Evolutionary conservation across 2,329 filamentous ascomycete species (phyloP).

Genomic region (Exserohilum rostratum): DNA sequence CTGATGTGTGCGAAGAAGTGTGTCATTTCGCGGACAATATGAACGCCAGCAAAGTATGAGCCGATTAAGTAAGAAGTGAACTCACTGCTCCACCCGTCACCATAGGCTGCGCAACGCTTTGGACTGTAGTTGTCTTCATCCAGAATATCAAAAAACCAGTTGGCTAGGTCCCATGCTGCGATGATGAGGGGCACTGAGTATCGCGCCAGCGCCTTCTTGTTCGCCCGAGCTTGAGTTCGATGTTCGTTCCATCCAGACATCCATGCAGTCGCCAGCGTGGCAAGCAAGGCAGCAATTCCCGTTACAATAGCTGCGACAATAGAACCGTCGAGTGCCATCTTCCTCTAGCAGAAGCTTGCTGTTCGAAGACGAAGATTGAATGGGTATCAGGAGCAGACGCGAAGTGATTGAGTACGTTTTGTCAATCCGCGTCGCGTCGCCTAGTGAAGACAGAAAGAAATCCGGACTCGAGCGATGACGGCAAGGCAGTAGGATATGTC

Average conservation of each 20-base stretch:
- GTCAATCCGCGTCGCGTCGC: no score
- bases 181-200: slow-evolving; percentile 10
- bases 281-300: slow-evolving; percentile 5
- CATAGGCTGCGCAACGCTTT: slow-evolving; percentile 4
- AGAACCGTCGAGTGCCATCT: slow-evolving; percentile 1
- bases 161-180: slow-evolving; percentile 11
- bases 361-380: no score
- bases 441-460: no score
- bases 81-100: slow-evolving; percentile 1
- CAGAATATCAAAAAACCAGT: slow-evolving; percentile 12
- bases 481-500: no score
- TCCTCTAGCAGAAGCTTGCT: background rate
- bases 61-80: slow-evolving; percentile 10
- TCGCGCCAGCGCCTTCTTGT: slow-evolving; percentile 6
- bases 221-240: slow-evolving; percentile 5
- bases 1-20: slow-evolving; percentile 14
- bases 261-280: background rate
- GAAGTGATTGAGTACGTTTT: no score
- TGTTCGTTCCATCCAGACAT: slow-evolving; percentile 12
- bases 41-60: slow-evolving; percentile 14
- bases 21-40: slow-evolving; percentile 11
- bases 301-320: slow-evolving; percentile 12
- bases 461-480: no score
- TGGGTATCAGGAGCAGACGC: no score
- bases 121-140: slow-evolving; percentile 5